Percentiles rank a stretch among this genome's conserved stretches.
These are phyloP conservation scores for Physaria fendleri DNA, from an alignment of 345 rosid species.

Conservation along the genomic window DNA sequence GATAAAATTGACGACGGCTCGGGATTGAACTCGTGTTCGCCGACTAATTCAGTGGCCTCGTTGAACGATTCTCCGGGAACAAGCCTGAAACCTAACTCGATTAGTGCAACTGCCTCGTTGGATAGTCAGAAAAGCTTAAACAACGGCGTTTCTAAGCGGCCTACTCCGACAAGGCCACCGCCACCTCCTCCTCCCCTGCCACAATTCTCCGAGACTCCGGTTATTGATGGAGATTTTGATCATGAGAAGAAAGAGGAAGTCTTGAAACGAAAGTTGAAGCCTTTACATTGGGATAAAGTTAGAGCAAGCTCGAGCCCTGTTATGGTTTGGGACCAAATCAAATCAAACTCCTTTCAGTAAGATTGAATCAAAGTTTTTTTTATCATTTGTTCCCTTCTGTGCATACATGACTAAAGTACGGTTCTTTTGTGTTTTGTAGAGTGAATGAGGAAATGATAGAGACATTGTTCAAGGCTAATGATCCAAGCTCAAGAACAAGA, in stretches of 20 bases:
- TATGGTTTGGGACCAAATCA: conserved; percentile 96
- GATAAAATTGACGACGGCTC: too few species aligned
- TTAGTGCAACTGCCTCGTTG: conserved; percentile 15
- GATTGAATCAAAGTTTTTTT: conserved; percentile 10
- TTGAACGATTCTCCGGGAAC: conserved; percentile 34
- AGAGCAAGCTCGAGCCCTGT: conserved; percentile 81
- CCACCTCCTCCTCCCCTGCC: conserved; percentile 60
- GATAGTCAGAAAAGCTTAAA: conserved; percentile 9
- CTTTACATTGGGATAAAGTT: conserved; percentile 99
- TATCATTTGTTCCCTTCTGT: background rate
- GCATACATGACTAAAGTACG: background rate
- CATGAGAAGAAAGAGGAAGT: conserved; percentile 44
- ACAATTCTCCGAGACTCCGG: conserved; percentile 47
- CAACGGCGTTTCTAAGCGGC: conserved; percentile 10
- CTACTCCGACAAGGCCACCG: conserved; percentile 42
- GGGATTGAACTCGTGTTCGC: too few species aligned
- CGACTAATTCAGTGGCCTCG: conserved; percentile 35
- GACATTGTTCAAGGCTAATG: conserved; percentile 65
- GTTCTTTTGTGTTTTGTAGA: conserved; percentile 38
- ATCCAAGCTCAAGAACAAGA: conserved; percentile 39
- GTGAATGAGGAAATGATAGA: conserved; percentile 98
- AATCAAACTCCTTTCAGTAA: conserved; percentile 90
- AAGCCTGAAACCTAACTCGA: conserved; percentile 43
- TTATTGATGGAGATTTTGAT: conserved; percentile 30
- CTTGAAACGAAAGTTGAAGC: conserved; percentile 66